A percentile compares a stretch with the other conserved stretches of the same genome.
These are phyloP conservation scores for Melanogaster broomeanus DNA, from an alignment of 768 basidiomycete genomes.

Conservation along the genomic window DNA sequence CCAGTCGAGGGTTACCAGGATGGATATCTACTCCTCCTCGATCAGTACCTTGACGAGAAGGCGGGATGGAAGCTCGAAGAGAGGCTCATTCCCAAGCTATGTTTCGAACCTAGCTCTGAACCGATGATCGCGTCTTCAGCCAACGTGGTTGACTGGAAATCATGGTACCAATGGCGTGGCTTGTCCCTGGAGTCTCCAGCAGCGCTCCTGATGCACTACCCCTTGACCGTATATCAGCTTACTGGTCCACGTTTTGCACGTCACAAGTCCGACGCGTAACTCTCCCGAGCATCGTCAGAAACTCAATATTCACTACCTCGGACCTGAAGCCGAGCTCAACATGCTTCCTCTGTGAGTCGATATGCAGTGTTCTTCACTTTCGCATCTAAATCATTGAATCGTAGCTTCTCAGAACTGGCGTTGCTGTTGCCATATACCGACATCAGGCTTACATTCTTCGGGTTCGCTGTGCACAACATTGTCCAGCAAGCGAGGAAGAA, in stretches of 20 bases:
- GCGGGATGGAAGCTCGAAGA: slow-evolving; percentile 40
- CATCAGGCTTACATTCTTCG: slow-evolving; percentile 44
- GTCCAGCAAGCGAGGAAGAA: slow-evolving; percentile 33
- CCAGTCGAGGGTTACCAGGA: slow-evolving; percentile 28
- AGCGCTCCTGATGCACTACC: slow-evolving; percentile 45
- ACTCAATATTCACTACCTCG: slow-evolving; percentile 39
- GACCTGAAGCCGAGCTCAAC: slow-evolving; percentile 41
- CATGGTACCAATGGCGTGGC: slow-evolving; percentile 48
- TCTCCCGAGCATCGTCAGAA: slow-evolving; percentile 23
- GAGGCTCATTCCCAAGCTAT: slow-evolving; percentile 35
- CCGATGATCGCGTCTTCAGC: slow-evolving; percentile 25
- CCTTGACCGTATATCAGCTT: slow-evolving; percentile 43
- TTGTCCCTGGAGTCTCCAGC: slow-evolving; percentile 45
- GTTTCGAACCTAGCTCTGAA: slow-evolving; percentile 29
- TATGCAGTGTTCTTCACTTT: not conserved
- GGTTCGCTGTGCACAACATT: slow-evolving; percentile 32
- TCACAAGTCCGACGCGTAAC: slow-evolving; percentile 26
- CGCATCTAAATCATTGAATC: not conserved
- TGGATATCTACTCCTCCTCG: slow-evolving; percentile 35
- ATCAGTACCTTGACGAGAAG: slow-evolving; percentile 31
- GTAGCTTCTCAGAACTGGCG: slow-evolving; percentile 48
- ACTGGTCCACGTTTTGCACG: slow-evolving; percentile 34
- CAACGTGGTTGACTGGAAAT: slow-evolving; percentile 41
- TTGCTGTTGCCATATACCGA: slow-evolving; percentile 47
- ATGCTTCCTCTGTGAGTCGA: slow-evolving; percentile 41